These are phyloP conservation scores for Hypoxylon sp. DNA, from an alignment of 2,329 filamentous ascomycete species.

Conservation along the genomic window DNA sequence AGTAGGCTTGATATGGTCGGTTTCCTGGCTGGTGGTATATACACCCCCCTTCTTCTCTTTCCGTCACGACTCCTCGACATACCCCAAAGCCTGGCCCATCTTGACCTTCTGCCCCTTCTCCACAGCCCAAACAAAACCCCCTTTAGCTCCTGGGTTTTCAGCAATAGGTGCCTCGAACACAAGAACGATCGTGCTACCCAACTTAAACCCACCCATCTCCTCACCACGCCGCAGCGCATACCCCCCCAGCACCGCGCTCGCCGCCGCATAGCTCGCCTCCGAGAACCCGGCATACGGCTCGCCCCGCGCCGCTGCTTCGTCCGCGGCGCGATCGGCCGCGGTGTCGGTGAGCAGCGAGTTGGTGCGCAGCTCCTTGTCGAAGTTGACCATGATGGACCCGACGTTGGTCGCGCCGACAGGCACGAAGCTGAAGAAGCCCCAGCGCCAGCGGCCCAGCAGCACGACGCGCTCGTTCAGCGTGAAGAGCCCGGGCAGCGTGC, in stretches of 20 bases:
- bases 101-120: slow-evolving; percentile 90
- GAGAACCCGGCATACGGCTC: slow-evolving; percentile 92
- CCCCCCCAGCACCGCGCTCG: slow-evolving; percentile 83
- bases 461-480: slow-evolving; percentile 97
- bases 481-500: slow-evolving; percentile 92
- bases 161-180: slow-evolving; percentile 94
- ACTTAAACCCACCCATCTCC: slow-evolving; percentile 98
- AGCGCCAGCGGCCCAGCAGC: slow-evolving; percentile 92
- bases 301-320: slow-evolving; percentile 80
- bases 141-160: slow-evolving; percentile 69
- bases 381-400: slow-evolving; percentile 96
- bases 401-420: slow-evolving; percentile 98
- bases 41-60: not conserved
- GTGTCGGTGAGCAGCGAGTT: slow-evolving; percentile 95
- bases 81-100: slow-evolving; percentile 88
- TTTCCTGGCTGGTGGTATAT: slow-evolving; percentile 4
- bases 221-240: slow-evolving; percentile 89
- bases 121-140: slow-evolving; percentile 88
- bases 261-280: slow-evolving; percentile 88
- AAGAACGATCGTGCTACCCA: slow-evolving; percentile 94
- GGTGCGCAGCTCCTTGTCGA: slow-evolving; percentile 92
- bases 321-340: slow-evolving; percentile 87
- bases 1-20: not conserved
- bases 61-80: slow-evolving; percentile 67
- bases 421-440: slow-evolving; percentile 97